Evolutionary conservation across 257 asterid genomes (phyloP).

Genomic region (Nicotiana sylvestris): DNA sequence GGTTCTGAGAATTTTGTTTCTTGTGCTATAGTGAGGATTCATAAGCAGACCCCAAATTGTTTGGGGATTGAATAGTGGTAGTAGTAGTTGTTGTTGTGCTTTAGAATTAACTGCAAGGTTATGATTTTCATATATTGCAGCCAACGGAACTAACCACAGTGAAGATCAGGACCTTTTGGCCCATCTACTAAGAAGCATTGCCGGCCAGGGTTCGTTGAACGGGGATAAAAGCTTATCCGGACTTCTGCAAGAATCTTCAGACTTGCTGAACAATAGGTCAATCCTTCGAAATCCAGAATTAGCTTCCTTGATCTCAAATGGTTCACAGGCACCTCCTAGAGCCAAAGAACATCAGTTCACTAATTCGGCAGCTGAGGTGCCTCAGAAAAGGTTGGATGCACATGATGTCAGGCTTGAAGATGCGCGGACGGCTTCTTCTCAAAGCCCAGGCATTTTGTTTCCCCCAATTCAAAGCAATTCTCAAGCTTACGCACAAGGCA

Average conservation of each 20-base stretch:
- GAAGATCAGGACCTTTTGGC: constrained; percentile 63
- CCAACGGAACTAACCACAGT: constrained; percentile 37
- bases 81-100: neutral
- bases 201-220: constrained; percentile 36
- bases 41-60: too few species aligned
- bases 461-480: constrained; percentile 35
- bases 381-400: constrained; percentile 24
- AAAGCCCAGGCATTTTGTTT: constrained; percentile 35
- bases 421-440: constrained; percentile 35
- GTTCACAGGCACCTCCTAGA: constrained; percentile 40
- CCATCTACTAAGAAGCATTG: constrained; percentile 67
- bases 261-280: constrained; percentile 40
- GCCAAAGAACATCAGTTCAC: constrained; percentile 34
- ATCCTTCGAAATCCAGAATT: constrained; percentile 40
- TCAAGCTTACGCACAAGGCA: constrained; percentile 37
- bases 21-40: too few species aligned
- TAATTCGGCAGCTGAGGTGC: constrained; percentile 33
- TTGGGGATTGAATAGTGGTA: too few species aligned
- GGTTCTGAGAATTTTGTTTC: neutral
- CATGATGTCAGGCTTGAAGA: constrained; percentile 18
- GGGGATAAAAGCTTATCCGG: constrained; percentile 38
- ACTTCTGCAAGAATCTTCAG: constrained; percentile 41
- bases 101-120: neutral
- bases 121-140: constrained; percentile 36
- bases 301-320: constrained; percentile 42